These are phyloP conservation scores for Escovopsis sp. DNA, from an alignment of 2,329 filamentous ascomycete genomes.

Conservation along the genomic window DNA sequence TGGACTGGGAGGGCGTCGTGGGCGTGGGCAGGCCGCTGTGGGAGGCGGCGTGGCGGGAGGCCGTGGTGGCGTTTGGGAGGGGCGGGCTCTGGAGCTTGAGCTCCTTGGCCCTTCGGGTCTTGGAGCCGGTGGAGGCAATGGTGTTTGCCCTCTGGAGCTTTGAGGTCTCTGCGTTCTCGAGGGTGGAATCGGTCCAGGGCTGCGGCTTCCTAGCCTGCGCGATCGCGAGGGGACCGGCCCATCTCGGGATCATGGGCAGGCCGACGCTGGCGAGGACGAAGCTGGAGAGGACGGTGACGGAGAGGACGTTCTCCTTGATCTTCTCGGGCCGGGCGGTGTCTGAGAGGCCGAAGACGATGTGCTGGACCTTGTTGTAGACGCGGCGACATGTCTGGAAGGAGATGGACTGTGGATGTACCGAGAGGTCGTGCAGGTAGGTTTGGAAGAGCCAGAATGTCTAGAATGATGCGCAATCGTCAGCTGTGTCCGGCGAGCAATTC, in stretches of 20 bases:
- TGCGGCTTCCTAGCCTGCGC: conserved; percentile 68
- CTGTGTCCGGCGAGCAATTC: too few species aligned
- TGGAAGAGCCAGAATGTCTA: conserved; percentile 88
- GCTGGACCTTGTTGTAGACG: conserved; percentile 79
- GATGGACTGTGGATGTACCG: conserved; percentile 57
- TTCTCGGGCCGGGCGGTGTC: conserved; percentile 56
- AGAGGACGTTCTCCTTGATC: conserved; percentile 69
- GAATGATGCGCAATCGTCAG: background rate
- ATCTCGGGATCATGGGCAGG: conserved; percentile 58
- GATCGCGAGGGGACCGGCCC: conserved; percentile 67
- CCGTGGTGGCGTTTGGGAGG: conserved; percentile 19
- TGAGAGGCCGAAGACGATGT: conserved; percentile 68
- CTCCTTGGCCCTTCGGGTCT: conserved; percentile 34
- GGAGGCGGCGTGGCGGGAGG: conserved; percentile 13
- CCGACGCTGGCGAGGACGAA: conserved; percentile 66
- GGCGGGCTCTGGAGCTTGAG: conserved; percentile 31
- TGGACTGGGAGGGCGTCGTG: conserved; percentile 10
- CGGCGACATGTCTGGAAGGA: conserved; percentile 70
- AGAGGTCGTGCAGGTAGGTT: conserved; percentile 72
- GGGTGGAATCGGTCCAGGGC: conserved; percentile 15
- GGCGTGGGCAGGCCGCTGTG: conserved; percentile 11
- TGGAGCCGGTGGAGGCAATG: conserved; percentile 35
- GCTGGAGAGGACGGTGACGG: conserved; percentile 67
- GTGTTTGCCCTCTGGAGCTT: conserved; percentile 57
- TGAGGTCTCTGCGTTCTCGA: conserved; percentile 21